A percentile compares a stretch with the other conserved stretches of the same genome.
Evolutionary conservation across 192 early-diverging fungal genomes (phyloP).

Genomic region (Gamsiella multidivaricata): DNA sequence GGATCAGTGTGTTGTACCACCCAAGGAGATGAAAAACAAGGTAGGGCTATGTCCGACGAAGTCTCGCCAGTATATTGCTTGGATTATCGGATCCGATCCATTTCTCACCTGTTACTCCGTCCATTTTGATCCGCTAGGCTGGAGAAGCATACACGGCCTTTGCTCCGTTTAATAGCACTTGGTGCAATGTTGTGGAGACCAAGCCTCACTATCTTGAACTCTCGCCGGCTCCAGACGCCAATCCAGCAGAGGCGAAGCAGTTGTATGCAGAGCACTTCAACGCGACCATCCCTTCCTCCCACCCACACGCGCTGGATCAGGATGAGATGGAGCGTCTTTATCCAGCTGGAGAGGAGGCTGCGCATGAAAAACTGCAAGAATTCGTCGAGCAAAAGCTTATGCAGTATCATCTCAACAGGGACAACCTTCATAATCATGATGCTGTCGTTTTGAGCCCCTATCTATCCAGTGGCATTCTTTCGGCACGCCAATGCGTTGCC

Average conservation of each 20-base stretch:
- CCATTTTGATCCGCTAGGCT: slow-evolving; percentile 29
- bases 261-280: slow-evolving; percentile 34
- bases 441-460: slow-evolving; percentile 59
- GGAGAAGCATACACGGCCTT: slow-evolving; percentile 51
- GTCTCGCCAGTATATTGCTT: not conserved
- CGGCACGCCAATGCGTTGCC: slow-evolving; percentile 62
- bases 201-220: slow-evolving; percentile 18
- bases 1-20: slow-evolving; percentile 70
- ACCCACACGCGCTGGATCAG: slow-evolving; percentile 20
- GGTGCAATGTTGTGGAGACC: slow-evolving; percentile 52
- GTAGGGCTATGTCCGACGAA: slow-evolving; percentile 25
- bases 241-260: slow-evolving; percentile 26
- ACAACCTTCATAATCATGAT: slow-evolving; percentile 52
- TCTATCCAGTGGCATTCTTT: slow-evolving; percentile 63
- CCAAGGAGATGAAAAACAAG: slow-evolving; percentile 62
- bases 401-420: slow-evolving; percentile 59
- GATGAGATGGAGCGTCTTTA: slow-evolving; percentile 43
- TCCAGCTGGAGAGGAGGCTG: slow-evolving; percentile 66
- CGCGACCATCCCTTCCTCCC: not conserved
- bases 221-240: slow-evolving; percentile 12
- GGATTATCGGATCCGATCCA: too few relatives aligned
- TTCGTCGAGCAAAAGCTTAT: slow-evolving; percentile 52
- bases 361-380: slow-evolving; percentile 44
- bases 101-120: too few relatives aligned
- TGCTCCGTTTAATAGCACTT: slow-evolving; percentile 59